Evolutionary conservation across 1,284 basidiomycete species (phyloP).

Genomic region (Caloboletus firmus): DNA sequence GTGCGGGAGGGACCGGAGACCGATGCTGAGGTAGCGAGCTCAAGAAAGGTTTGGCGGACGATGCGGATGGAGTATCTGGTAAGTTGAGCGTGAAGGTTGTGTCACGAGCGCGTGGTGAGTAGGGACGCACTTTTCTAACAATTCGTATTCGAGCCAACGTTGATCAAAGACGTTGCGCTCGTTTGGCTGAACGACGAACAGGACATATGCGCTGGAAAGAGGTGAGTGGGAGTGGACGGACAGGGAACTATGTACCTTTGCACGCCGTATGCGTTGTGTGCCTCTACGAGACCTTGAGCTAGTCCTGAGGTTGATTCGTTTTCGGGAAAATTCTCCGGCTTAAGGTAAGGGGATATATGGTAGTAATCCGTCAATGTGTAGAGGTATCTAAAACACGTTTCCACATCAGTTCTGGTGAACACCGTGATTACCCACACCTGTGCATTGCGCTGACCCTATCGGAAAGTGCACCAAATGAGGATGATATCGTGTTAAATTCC

Average conservation of each 20-base stretch:
- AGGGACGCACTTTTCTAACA: constrained; percentile 66
- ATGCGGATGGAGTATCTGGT: constrained; percentile 70
- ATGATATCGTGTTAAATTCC: constrained; percentile 97
- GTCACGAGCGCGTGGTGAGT: too few species aligned
- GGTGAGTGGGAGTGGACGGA: not conserved
- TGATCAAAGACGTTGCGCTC: constrained; percentile 99
- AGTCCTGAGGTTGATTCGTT: constrained; percentile 78
- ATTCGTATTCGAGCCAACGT: constrained; percentile 82
- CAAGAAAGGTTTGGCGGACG: constrained; percentile 73
- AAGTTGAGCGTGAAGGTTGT: not conserved
- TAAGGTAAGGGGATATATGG: constrained; percentile 54
- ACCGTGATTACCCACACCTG: constrained; percentile 47
- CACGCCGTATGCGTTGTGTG: constrained; percentile 73
- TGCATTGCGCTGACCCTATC: constrained; percentile 77
- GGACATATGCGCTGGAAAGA: constrained; percentile 58
- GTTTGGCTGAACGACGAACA: constrained; percentile 87
- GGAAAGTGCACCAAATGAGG: constrained; percentile 86
- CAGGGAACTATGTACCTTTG: constrained; percentile 32
- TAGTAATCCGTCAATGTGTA: constrained; percentile 66
- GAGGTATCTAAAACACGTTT: constrained; percentile 56
- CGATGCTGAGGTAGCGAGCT: constrained; percentile 55
- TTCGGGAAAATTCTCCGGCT: constrained; percentile 60
- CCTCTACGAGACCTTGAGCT: constrained; percentile 75
- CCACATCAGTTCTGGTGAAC: not conserved
- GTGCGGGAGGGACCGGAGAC: constrained; percentile 47